Percentiles rank a stretch among this genome's conserved stretches.
phyloP scores from a whole-genome alignment of 192 early-diverging fungal genomes.

The Mortierella antarctica region DNA sequence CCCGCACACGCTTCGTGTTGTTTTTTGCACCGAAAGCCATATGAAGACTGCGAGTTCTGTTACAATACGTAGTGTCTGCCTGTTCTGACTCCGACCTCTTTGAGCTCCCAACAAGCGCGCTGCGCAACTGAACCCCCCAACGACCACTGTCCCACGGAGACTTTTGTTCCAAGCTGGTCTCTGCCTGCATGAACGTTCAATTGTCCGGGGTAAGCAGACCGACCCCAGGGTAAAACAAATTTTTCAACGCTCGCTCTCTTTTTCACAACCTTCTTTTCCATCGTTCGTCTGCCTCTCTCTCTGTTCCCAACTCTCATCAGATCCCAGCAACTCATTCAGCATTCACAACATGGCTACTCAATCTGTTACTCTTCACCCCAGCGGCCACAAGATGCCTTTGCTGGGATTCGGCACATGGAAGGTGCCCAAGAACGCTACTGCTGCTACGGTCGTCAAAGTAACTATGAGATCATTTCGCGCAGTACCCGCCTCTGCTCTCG shows the following conservation, averaged over 20 bases:
- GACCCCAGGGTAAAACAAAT: too few species aligned
- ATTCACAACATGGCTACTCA: slow-evolving; percentile 30
- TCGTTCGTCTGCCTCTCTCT: background rate
- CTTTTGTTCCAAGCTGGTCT: too few species aligned
- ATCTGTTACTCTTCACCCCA: slow-evolving; percentile 54
- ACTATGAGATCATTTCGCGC: background rate
- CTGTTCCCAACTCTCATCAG: slow-evolving; percentile 11
- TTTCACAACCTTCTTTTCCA: background rate
- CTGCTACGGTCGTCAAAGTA: slow-evolving; percentile 57
- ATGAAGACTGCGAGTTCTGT: too few species aligned
- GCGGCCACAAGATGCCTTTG: slow-evolving; percentile 64
- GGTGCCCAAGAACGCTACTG: slow-evolving; percentile 55
- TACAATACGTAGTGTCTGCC: too few species aligned
- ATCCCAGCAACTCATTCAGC: background rate
- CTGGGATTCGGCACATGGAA: slow-evolving; percentile 67
- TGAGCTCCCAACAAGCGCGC: too few species aligned
- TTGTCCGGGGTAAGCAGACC: too few species aligned
- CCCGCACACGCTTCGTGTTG: too few species aligned
- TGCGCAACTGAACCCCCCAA: too few species aligned
- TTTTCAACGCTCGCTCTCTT: background rate
- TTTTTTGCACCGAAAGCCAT: too few species aligned
- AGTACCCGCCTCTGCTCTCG: background rate
- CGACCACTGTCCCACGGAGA: too few species aligned
- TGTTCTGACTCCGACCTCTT: too few species aligned
- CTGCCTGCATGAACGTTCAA: too few species aligned